Evolutionary conservation across 2,329 filamentous ascomycete genomes (phyloP), one percentile per base, ranked within the genome.

Genomic region (Hypocreales sp.): DNA sequence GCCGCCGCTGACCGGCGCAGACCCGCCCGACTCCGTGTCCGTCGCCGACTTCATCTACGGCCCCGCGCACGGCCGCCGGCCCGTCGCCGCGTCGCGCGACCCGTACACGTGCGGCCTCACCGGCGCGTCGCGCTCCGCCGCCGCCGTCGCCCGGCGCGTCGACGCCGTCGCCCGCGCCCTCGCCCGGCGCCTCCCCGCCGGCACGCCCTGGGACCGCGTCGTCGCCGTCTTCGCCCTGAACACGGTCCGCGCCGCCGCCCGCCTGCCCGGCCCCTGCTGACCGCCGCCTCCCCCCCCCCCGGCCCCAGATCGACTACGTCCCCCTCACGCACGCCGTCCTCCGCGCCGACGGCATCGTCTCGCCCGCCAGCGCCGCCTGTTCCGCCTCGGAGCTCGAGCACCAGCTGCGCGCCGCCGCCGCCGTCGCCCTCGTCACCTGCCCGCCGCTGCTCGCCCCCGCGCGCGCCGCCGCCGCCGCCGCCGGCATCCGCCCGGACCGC

Each of bases 151-250:
- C 27, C 60, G 73, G 31, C 65, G 79, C 14, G 67, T 79, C 8
- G 73, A 82, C 16, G 61, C 57, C 28, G 60, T 90, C 14, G 67
- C 81, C 11, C 67, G 76, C 31, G 75, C 68, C 14, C 55, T 92
- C 19, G 65, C 67, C 22, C 73, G 79, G 45, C 71, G 80, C 35
- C 64, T 90, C 32, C 75, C 80, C 38, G 50, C 71, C 31, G 80
- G 77, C 9, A 69, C 70, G 0, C 79, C 86, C 46, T 90, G 77
- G 76, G 80, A 90, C 42, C 83, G 84, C 48, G 78, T 86, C 15
- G 58, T 82, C 25, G 76, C 63, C 5, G 58, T 86, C 16, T 92
- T 81, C 53, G 75, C 76, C n/a, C 52, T 84, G 32, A 92, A 92
- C 46, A 82, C 80, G 17, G 78, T 82, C 51, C 33, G 65, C 42